A percentile compares a stretch with the other conserved stretches of the same genome.
Conservation (phyloP, 1,139 yeast genomes). For the Sugiyamaella paludigena region DNA sequence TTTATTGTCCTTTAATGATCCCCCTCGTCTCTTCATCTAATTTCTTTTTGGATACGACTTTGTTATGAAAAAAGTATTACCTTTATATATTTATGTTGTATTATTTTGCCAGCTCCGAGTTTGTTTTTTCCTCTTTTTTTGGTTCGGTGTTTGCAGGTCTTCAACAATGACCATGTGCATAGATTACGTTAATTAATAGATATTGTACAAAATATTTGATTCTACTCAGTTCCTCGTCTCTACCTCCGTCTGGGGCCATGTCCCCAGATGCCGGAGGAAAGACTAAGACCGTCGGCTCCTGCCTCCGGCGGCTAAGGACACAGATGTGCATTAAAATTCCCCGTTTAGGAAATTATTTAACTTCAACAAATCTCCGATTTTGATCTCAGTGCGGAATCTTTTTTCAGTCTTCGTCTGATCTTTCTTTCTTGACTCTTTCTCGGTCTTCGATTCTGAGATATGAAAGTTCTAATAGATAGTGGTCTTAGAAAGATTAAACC, state of each 20-base stretch:
- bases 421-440: no score
- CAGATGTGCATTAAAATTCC: no score
- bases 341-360: not conserved
- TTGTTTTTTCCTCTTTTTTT: not conserved
- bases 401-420: no score
- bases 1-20: slow-evolving; percentile 1
- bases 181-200: slow-evolving; percentile 11
- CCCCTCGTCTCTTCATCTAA: slow-evolving; percentile 3
- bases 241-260: slow-evolving; percentile 1
- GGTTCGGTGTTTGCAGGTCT: slow-evolving; percentile 22
- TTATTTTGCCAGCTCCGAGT: slow-evolving; percentile 19
- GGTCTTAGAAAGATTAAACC: slow-evolving; percentile 68
- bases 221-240: no score
- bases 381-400: not conserved
- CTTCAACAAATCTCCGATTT: not conserved
- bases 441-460: not conserved
- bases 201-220: slow-evolving; percentile 5
- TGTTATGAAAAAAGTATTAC: slow-evolving; percentile 13
- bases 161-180: slow-evolving; percentile 27
- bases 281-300: no score
- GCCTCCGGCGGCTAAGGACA: no score
- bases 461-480: slow-evolving; percentile 20
- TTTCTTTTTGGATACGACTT: slow-evolving; percentile 16
- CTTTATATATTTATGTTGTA: slow-evolving; percentile 12
- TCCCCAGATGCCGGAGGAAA: not conserved